Conservation (phyloP, 352 stramenopile species). For the Aphanomyces invadans region DNA sequence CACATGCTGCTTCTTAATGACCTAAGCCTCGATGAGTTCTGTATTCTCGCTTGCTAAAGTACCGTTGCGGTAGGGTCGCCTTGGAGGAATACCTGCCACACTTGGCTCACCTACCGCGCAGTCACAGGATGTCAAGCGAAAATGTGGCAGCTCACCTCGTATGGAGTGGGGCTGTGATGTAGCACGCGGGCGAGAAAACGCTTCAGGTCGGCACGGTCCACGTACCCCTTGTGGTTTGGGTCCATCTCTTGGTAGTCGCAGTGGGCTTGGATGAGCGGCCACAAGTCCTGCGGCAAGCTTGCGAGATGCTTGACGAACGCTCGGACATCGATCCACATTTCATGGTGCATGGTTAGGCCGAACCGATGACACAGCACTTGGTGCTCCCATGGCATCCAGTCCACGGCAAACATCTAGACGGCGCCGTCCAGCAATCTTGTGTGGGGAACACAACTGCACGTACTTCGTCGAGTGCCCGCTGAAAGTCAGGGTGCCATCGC, state of each 20-base stretch:
- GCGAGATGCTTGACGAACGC: not conserved
- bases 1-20: constrained; percentile 8
- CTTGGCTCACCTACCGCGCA: constrained; percentile 1
- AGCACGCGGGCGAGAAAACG: not conserved
- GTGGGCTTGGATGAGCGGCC: not conserved
- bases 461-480: not conserved
- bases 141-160: not conserved
- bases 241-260: constrained; percentile 7
- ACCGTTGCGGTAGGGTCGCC: not conserved
- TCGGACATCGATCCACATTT: constrained; percentile 7
- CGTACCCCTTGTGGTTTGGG: constrained; percentile 1
- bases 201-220: constrained; percentile 2
- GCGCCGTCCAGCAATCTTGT: not conserved
- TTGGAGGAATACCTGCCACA: not conserved
- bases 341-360: constrained; percentile 3
- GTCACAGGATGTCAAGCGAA: not conserved
- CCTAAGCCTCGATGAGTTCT: not conserved
- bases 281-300: not conserved
- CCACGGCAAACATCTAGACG: constrained; percentile 6
- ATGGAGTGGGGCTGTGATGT: not conserved
- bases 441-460: not conserved
- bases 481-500: constrained; percentile 7
- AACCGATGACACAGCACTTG: constrained; percentile 8
- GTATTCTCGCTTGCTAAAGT: no score
- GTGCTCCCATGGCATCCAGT: constrained; percentile 13